phyloP scores from a whole-genome alignment of 2,329 filamentous ascomycete genomes.

The Exophiala sideris region DNA sequence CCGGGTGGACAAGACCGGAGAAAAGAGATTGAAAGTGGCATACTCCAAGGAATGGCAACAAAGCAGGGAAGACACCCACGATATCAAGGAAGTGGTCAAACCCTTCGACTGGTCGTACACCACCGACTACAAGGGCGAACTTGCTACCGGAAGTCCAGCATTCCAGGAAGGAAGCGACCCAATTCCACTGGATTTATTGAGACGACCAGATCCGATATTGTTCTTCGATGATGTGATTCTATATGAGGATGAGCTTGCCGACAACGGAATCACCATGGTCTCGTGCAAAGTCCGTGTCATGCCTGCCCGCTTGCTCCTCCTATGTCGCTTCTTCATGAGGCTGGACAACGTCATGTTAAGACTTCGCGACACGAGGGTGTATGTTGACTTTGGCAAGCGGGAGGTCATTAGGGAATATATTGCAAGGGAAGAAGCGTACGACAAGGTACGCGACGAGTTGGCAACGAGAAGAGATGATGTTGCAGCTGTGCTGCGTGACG shows the following conservation, averaged over 20 bases:
- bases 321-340: slow-evolving; percentile 86
- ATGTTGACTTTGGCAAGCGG: slow-evolving; percentile 78
- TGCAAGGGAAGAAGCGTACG: slow-evolving; percentile 78
- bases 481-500: slow-evolving; percentile 72
- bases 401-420: slow-evolving; percentile 87
- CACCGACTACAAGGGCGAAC: slow-evolving; percentile 77
- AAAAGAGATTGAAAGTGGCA: slow-evolving; percentile 86
- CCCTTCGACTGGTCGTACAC: slow-evolving; percentile 99
- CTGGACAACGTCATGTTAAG: slow-evolving; percentile 86
- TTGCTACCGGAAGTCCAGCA: slow-evolving; percentile 36
- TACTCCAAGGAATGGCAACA: slow-evolving; percentile 86
- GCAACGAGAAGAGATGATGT: slow-evolving; percentile 66
- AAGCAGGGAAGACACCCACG: slow-evolving; percentile 70
- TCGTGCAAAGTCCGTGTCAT: slow-evolving; percentile 92
- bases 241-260: slow-evolving; percentile 95
- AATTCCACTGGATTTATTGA: slow-evolving; percentile 83
- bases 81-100: slow-evolving; percentile 89
- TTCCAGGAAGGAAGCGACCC: slow-evolving; percentile 45
- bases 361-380: slow-evolving; percentile 84
- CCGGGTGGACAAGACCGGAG: slow-evolving; percentile 87
- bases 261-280: slow-evolving; percentile 90
- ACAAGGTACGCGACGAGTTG: slow-evolving; percentile 67
- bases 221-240: slow-evolving; percentile 96
- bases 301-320: slow-evolving; percentile 78
- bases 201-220: slow-evolving; percentile 84